Evolutionary conservation across 495 filamentous ascomycete genomes (phyloP), one percentile per base, ranked within the genome.

Genomic region (Geopyxis carbonaria): DNA sequence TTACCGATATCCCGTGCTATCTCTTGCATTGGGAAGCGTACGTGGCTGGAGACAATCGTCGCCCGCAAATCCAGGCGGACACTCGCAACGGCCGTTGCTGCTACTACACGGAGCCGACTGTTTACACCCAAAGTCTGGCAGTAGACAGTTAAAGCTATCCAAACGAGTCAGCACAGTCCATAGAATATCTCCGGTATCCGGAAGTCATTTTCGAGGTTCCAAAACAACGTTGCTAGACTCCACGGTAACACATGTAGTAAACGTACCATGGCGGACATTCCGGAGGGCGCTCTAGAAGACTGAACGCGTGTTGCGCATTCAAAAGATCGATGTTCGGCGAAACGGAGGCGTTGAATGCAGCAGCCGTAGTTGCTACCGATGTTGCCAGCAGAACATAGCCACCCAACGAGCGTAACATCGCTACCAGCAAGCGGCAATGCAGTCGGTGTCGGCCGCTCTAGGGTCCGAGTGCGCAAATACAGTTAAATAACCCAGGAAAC

Each of bases 61-160:
- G 33, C 86, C 87, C 30, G 83, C 91, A 55, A 83, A 97, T 10
- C 89, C 89, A 1, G 80, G 68, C 1, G 86, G 85, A 60, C 89
- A 97, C 16, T 75, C 62, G 64, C 89, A 97, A 65, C 85, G 83
- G 16, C 89, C 89, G 49, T 76, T 86, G 56, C 74, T 83, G 46
- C 73, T 70, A 59, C 79, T 87, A 59, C 89, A 97, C 4, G 70
- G 59, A 7, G 82, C 75, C 57, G 75, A 95, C 60, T 97, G 91
- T 42, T 75, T 72, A 55, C 89, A 97, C 40, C 73, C 73, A 58
- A 93, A 92, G 42, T 76, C 77, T 18, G 89, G 84, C 14, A 95
- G 72, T 38, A 93, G 79, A 61, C 89, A 97, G 76, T 97, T 94
- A 68, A 97, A 97, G 62, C 89, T 76, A 43, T n/a, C 28, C 31